Evolutionary conservation across 495 filamentous ascomycete genomes (phyloP), one percentile per base, ranked within the genome.

Genomic region (Aspergillus homomorphus): DNA sequence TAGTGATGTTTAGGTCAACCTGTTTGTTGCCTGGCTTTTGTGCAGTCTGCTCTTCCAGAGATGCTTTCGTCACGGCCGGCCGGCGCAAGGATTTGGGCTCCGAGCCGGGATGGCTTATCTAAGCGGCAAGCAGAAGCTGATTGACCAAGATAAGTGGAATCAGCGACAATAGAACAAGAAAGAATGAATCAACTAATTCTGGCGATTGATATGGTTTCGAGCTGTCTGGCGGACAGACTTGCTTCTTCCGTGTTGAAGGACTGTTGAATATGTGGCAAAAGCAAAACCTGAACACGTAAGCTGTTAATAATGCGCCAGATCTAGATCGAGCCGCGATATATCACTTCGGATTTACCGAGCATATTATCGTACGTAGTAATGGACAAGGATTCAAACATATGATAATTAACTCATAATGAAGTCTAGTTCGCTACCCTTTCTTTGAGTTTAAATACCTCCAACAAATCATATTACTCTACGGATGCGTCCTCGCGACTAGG

Each of bases 401-500:
- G n/a, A n/a, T n/a, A n/a, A n/a, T n/a, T n/a, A n/a, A n/a, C 10
- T 30, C 4, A 30, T 30, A 10, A 30, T 30, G 26, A 30, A 30
- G 26, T 4, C 26, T 30, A 4, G 10, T 30, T 30, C 4, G 10
- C 26, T 30, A 10, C 26, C 26, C 26, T 30, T 30, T 4, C 10
- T 4, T 4, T 30, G 4, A 30, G 26, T 30, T 10, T 30, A n/a
- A n/a, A n/a, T n/a, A n/a, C n/a, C n/a, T n/a, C n/a, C n/a, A n/a
- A n/a, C n/a, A n/a, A n/a, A n/a, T n/a, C n/a, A n/a, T n/a, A n/a
- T n/a, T n/a, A n/a, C n/a, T n/a, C n/a, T n/a, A n/a, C n/a, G n/a
- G n/a, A n/a, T n/a, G n/a, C n/a, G n/a, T n/a, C n/a, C n/a, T n/a
- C 4, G 15, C 33, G 33, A 18, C 66, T 61, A 79, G 5, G 70